A percentile compares a stretch with the other conserved stretches of the same genome.
Evolutionary conservation across 495 filamentous ascomycete species (phyloP).

Genomic region (Chaetomium tenue): DNA sequence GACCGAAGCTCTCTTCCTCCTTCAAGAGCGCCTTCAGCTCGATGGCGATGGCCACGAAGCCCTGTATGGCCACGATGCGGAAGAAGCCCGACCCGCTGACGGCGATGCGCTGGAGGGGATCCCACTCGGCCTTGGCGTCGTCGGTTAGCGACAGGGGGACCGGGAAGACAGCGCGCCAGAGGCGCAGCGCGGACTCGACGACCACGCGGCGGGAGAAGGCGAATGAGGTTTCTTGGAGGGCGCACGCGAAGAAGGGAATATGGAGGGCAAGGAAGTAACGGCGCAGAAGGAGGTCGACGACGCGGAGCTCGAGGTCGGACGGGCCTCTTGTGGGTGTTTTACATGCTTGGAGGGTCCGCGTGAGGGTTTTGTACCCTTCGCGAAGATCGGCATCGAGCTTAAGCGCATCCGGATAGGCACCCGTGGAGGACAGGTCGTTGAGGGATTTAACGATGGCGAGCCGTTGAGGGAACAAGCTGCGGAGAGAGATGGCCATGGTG

Average conservation of each 20-base stretch:
- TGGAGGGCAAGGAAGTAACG: constrained; percentile 51
- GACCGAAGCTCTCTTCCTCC: constrained; percentile 42
- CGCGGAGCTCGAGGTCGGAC: constrained; percentile 40
- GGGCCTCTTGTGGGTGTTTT: constrained; percentile 22
- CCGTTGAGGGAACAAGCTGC: constrained; percentile 46
- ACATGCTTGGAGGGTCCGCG: constrained; percentile 38
- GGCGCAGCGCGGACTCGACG: constrained; percentile 51
- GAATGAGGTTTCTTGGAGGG: constrained; percentile 43
- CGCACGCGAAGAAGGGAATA: constrained; percentile 43
- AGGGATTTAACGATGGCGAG: constrained; percentile 48
- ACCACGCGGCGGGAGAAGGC: constrained; percentile 52
- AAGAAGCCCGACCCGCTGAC: constrained; percentile 43
- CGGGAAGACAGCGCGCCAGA: constrained; percentile 48
- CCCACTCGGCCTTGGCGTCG: not conserved
- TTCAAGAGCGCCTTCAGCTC: constrained; percentile 52
- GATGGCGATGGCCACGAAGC: constrained; percentile 43
- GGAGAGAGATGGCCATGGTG: constrained; percentile 47
- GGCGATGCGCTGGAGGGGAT: constrained; percentile 1
- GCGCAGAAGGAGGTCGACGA: constrained; percentile 47
- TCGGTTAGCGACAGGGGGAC: not conserved
- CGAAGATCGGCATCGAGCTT: constrained; percentile 41
- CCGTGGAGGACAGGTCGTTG: constrained; percentile 42
- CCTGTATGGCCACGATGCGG: constrained; percentile 42
- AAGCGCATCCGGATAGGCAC: constrained; percentile 36
- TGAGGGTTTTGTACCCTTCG: constrained; percentile 38